These are phyloP conservation scores for Diplocarpon mali DNA, from an alignment of 2,329 filamentous ascomycete genomes.

Conservation along the genomic window DNA sequence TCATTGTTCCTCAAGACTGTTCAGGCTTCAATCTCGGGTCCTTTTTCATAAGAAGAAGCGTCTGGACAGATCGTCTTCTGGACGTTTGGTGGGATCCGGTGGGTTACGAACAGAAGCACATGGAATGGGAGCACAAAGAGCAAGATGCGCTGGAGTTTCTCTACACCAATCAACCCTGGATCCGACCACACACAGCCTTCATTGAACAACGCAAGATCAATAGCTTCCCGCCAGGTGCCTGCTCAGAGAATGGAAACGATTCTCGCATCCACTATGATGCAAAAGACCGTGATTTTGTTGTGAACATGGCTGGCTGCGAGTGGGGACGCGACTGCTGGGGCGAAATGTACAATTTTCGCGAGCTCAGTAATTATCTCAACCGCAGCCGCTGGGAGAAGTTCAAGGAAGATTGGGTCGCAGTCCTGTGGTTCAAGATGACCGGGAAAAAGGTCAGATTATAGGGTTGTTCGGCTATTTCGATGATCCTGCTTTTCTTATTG, in stretches of 20 bases:
- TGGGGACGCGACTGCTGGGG: slow-evolving; percentile 97
- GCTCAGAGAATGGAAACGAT: slow-evolving; percentile 66
- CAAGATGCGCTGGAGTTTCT: slow-evolving; percentile 91
- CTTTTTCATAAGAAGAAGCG: slow-evolving; percentile 78
- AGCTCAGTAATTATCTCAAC: slow-evolving; percentile 85
- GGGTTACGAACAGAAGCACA: slow-evolving; percentile 94
- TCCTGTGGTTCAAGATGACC: slow-evolving; percentile 52
- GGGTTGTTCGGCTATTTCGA: slow-evolving; percentile 1
- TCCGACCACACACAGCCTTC: slow-evolving; percentile 79
- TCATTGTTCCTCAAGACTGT: slow-evolving; percentile 88
- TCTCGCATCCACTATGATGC: slow-evolving; percentile 76
- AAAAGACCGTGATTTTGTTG: slow-evolving; percentile 78
- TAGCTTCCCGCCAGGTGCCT: slow-evolving; percentile 85
- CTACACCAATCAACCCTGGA: slow-evolving; percentile 85
- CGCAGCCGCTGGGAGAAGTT: slow-evolving; percentile 68
- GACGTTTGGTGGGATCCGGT: slow-evolving; percentile 99
- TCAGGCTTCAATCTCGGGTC: slow-evolving; percentile 92
- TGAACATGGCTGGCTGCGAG: slow-evolving; percentile 98
- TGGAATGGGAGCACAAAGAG: slow-evolving; percentile 98
- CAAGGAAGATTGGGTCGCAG: slow-evolving; percentile 53
- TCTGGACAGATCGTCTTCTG: slow-evolving; percentile 82
- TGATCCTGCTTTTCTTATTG: not conserved
- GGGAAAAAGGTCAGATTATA: slow-evolving; percentile 33
- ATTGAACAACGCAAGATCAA: slow-evolving; percentile 87
- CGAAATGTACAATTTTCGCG: slow-evolving; percentile 92